Base-by-base conservation (phyloP, 208 protist genomes). In the Strigomonas galati region DNA sequence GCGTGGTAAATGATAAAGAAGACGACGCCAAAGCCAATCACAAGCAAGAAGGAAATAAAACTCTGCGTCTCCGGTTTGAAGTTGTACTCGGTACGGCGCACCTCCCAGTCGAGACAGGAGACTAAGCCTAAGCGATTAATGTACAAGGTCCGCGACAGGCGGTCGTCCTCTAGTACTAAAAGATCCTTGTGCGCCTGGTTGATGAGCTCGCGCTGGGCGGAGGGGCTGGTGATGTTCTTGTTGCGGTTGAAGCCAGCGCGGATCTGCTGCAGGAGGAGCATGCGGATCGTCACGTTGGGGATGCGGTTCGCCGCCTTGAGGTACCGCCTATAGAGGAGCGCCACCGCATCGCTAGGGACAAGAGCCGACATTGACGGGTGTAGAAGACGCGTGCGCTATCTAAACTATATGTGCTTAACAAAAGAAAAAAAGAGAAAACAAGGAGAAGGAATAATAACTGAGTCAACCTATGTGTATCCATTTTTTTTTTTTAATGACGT, bases 121-220 rank as follows among this genome's bases (percentile, higher is more conserved):
- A 95, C 89, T n/a, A 92, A 71, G 3, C 89, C 89, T 2, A 95
- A 73, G n/a, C 85, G 78, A 62, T 95, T 95, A 49, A 95, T 95
- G 76, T 88, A 95, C 40, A 95, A 61, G 7, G 89, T 95, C 19
- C 89, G 81, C 2, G 89, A 95, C 10, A 95, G 76, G 4, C 89
- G 76, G 1, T 92, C 89, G 66, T 95, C 89, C 67, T 95, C 85
- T 40, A 95, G 58, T 53, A 95, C 83, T 31, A 76, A 66, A 1
- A 95, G 58, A 62, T 95, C 89, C 65, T 95, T 92, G 70, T 89
- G 85, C 0, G 89, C 84, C 53, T 95, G 89, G 37, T 77, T 85
- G 52, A 95, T 66, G 28, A 95, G 75, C 72, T 95, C 89, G 37
- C 84, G 85, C 74, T 95, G 89, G 21, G 84, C 84, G 0, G 85